A percentile compares a stretch with the other conserved stretches of the same genome.
phyloP scores from a whole-genome alignment of 805 yeast genomes.

The Candida insectorum region DNA sequence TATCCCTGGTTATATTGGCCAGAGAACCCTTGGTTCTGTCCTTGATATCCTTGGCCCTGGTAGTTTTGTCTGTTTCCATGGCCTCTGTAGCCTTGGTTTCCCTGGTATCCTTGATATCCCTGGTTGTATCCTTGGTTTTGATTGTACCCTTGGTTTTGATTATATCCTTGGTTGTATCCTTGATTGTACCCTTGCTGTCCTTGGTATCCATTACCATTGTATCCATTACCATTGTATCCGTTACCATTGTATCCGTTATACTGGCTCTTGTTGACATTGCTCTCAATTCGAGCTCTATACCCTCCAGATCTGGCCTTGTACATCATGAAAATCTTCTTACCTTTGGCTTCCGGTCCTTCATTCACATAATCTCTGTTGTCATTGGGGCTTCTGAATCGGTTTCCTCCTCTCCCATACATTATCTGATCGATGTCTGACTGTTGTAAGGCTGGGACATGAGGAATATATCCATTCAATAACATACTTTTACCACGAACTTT shows the following conservation, averaged over 20 bases:
- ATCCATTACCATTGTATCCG: conserved; percentile 5
- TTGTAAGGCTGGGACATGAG: conserved; percentile 58
- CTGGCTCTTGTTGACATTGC: conserved; percentile 5
- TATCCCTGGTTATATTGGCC: conserved; percentile 8
- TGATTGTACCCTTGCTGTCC: conserved; percentile 3
- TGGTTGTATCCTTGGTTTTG: conserved; percentile 14
- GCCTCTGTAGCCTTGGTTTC: conserved; percentile 11
- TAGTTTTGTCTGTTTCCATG: conserved; percentile 7
- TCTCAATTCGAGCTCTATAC: conserved; percentile 26
- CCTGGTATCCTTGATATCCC: conserved; percentile 9
- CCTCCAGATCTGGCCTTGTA: conserved; percentile 39
- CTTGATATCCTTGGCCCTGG: conserved; percentile 14
- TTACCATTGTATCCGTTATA: conserved; percentile 13
- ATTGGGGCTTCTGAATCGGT: conserved; percentile 27
- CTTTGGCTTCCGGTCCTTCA: conserved; percentile 38
- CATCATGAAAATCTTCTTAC: conserved; percentile 25
- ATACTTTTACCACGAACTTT: conserved; percentile 69
- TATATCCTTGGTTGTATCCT: conserved; percentile 3
- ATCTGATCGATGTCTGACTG: conserved; percentile 67
- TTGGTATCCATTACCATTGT: conserved; percentile 1
- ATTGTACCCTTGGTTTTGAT: conserved; percentile 1
- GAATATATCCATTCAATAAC: conserved; percentile 74
- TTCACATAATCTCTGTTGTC: conserved; percentile 37
- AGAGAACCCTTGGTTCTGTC: conserved; percentile 5
- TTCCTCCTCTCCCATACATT: conserved; percentile 42